Base-by-base conservation (phyloP, 108 stramenopile species). In the Cyclotella kingstonii region DNA sequence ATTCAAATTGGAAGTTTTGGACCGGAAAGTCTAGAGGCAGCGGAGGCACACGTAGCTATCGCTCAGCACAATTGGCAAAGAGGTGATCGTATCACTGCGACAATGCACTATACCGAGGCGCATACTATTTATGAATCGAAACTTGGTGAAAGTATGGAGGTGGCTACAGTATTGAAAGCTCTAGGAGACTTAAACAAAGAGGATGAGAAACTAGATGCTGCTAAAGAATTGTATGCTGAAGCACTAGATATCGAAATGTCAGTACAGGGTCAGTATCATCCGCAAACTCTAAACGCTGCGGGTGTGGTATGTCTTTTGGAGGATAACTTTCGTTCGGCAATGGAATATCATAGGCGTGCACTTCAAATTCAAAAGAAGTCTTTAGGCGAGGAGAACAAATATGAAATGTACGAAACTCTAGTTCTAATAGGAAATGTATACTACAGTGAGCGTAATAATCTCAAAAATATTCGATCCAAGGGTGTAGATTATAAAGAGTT, bases 401-500 rank as follows among this genome's bases (percentile, higher is more conserved):
- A 58, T 22, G 68, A 88, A 4, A 81, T 85, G 29, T 82, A 81
- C 27, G 75, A 85, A 39, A 88, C 87, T 36, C 57, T 88, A 11
- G 82, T 84, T 57, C 78, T 71, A 8, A 88, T 88, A 54, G 87
- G 87, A 15, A 78, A 81, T 43, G 87, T 88, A 2, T 88, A 88
- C 60, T 88, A 88, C 68, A 77, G 71, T 26, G 87, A 88, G 61
- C 73, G 81, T 22, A 88, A 88, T 56, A 76, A 82, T 19, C 58
- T 85, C 4, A 46, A 66, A 17, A 82, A 70, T 21, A 82, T 82
- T 38, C 70, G 76, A 49, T 66, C 78, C 10, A 77, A 81, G 12
- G 64, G 60, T n/a, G 81, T 84, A 41, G 84, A 80, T 46, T 88
- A 88, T 61, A 63, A 60, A 18, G 81, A 82, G 11, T 85, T 88